Evolutionary conservation across 2,329 filamentous ascomycete species (phyloP), one percentile per base, ranked within the genome.

Genomic region (Stromatinia cepivora): DNA sequence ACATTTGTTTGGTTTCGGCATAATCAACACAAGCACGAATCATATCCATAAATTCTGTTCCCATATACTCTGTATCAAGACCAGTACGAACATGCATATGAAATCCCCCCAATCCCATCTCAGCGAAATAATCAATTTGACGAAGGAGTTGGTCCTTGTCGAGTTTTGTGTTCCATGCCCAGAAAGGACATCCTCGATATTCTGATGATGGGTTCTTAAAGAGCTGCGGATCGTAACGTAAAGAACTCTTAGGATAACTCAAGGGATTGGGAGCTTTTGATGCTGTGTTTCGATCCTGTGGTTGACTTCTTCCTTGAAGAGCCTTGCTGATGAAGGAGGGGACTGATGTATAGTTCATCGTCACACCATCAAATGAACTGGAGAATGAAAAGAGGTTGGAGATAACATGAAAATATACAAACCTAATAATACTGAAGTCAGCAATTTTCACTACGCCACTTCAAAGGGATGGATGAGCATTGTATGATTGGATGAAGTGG

Each of bases 91-190:
- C 74, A 71, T 79, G 77, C 72, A 78, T 78, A 42, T 77, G 75
- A 53, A 79, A 79, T 4, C 78, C 78, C 4, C 77, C 78, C 69
- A 79, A 71, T 3, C 78, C 77, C 78, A 79, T 79, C 13, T 75
- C 74, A 22, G 70, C 53, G 25, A 79, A 75, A 66, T 74, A 61
- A 63, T 78, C 76, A 42, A 79, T 78, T 62, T 79, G 77, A 28
- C 76, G 73, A 2, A 76, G 72, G 61, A 78, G 66, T 66, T 76
- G 74, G 15, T 70, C 69, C 69, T 75, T 75, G 13, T 77, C 73
- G 11, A 78, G 73, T 50, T 74, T 76, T 3, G 71, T 72, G 58
- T 78, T 79, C 77, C 77, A 79, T 50, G 76, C 62, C 76, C 77
- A 79, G 6, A 78, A 65, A 3, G 77, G 78, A 64, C 72, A 76